Evolutionary conservation across 371 early-diverging fungal species (phyloP), one percentile per base, ranked within the genome.

Genomic region (Mortierella sp.): DNA sequence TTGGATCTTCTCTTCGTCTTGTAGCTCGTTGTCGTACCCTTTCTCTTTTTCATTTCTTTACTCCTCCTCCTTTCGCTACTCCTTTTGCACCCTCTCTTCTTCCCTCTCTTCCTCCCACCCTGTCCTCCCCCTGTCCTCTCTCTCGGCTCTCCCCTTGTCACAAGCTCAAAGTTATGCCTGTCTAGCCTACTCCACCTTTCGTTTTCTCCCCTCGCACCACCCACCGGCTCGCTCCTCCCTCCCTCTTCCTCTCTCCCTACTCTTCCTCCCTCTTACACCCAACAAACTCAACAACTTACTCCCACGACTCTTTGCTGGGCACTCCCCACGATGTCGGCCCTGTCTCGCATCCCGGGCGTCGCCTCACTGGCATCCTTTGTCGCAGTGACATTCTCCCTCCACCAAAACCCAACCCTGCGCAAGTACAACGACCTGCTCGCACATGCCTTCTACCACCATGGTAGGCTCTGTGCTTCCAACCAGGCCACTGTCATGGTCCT

Each of bases 231-330:
- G 31, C 34, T 34, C 16, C 28, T 34, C 16, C 8, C 21, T 8
- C 37, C 16, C 28, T 59, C 59, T 26, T 55, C 55, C 71, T 46
- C 51, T n/a, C 46, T 10, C 46, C 26, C 71, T 71, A 19, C 31
- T 28, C 26, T 21, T n/a, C 8, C 16, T 31, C 19, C 34, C 1
- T 14, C 31, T 14, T 16, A 5, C 34, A 31, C 50, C 50, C 72
- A 31, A n/a, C 69, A 69, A 21, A 24, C n/a, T 19, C 69, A 69
- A 16, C 61, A 61, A 16, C 28, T 34, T 34, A 21, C 44, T 51
- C 71, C 50, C 5, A 19, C 51, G 6, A 26, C 11, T n/a, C 31
- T 46, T 46, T 71, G 46, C 71, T 99, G 67, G 99, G 99, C 99
- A 99, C 40, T 24, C n/a, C 67, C 67, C 43, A 67, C 67, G 67